phyloP scores from a whole-genome alignment of 163 green algal genomes.

The Scenedesmus sp. region DNA sequence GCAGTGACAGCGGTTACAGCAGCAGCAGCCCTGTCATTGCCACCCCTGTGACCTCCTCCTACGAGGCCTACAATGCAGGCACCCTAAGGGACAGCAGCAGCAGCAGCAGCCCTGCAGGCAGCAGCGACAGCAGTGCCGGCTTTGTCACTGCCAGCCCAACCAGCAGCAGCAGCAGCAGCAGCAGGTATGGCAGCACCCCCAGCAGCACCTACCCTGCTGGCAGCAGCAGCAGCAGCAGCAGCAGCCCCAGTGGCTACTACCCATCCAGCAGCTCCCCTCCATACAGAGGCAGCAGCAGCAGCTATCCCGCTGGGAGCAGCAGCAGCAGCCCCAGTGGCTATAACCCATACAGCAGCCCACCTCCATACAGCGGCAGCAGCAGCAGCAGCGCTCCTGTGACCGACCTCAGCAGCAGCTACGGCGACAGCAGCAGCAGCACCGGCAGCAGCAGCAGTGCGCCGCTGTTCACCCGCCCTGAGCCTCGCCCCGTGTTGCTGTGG shows the following conservation, averaged over 20 bases:
- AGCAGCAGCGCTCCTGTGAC: background rate
- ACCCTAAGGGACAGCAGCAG: background rate
- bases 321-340: background rate
- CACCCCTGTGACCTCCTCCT: background rate
- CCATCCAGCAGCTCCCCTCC: background rate
- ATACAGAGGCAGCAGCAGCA: background rate
- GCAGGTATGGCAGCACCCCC: background rate
- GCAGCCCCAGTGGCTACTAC: background rate
- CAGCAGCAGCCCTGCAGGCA: background rate
- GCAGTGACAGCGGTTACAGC: background rate
- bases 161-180: background rate
- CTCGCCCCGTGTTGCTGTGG: slow-evolving; percentile 10
- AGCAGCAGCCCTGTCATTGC: background rate
- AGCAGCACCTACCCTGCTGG: background rate
- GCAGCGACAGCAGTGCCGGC: background rate
- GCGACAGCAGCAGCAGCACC: background rate
- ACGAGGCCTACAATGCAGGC: slow-evolving; percentile 9
- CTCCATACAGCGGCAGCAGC: too few species aligned
- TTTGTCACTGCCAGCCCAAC: background rate
- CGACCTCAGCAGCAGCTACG: background rate
- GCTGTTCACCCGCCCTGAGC: background rate
- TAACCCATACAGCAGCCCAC: background rate
- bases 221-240: slow-evolving; percentile 1
- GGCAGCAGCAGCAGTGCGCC: background rate
- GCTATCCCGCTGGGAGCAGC: slow-evolving; percentile 2